Percentiles rank a stretch among this genome's conserved stretches.
Conservation (phyloP, 2,329 filamentous ascomycete genomes). For the Dryadomyces quercus-mongolicae region DNA sequence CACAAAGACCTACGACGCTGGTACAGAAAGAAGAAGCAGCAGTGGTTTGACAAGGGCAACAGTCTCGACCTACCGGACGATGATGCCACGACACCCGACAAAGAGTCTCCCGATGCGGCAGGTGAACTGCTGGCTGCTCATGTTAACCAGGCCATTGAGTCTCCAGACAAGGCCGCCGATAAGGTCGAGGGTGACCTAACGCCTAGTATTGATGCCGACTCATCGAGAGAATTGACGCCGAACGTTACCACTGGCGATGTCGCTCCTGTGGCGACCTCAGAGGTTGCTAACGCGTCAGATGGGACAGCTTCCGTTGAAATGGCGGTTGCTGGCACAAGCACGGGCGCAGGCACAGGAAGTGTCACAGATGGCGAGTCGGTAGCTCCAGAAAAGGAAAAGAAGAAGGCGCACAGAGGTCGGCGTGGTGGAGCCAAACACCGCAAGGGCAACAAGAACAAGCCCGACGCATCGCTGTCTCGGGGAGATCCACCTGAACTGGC, state of each 20-base stretch:
- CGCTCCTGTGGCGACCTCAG: background rate
- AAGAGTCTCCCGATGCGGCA: background rate
- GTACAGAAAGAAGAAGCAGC: conserved; percentile 10
- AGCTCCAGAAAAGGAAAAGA: conserved; percentile 38
- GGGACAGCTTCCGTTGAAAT: background rate
- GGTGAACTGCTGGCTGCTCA: background rate
- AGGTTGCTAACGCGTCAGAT: background rate
- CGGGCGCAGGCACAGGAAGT: no score
- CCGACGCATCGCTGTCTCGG: conserved; percentile 36
- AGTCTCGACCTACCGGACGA: background rate
- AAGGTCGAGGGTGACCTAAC: background rate
- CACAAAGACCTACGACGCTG: conserved; percentile 16
- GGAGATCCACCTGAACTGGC: conserved; percentile 31
- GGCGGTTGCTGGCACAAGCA: background rate
- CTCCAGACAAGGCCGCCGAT: background rate
- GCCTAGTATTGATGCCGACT: background rate
- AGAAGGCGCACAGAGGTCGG: conserved; percentile 58
- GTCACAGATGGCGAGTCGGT: conserved; percentile 2
- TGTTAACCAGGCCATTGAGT: background rate
- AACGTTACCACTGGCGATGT: background rate
- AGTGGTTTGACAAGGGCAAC: conserved; percentile 1
- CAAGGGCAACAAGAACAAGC: conserved; percentile 34
- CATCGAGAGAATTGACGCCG: background rate
- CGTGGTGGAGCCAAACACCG: conserved; percentile 59
- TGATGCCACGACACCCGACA: background rate